These are phyloP conservation scores for Penicillium sp. DNA, from an alignment of 2,329 filamentous ascomycete genomes.

Conservation along the genomic window DNA sequence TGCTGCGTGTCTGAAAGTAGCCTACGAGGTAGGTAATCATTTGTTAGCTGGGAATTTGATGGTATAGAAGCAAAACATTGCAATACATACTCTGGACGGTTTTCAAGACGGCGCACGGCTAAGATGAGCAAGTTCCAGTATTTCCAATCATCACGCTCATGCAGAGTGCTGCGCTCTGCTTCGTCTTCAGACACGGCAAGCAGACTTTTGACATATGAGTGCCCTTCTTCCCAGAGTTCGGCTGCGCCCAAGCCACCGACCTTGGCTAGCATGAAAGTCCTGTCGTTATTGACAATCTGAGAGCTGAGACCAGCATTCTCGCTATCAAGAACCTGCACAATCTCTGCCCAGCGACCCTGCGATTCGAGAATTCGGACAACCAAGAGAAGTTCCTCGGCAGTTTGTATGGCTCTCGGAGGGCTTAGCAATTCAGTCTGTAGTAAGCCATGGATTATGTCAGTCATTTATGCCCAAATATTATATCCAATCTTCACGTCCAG, in stretches of 20 bases:
- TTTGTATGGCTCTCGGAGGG: slow-evolving; percentile 46
- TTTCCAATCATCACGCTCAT: slow-evolving; percentile 46
- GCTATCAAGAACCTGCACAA: slow-evolving; percentile 44
- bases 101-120: slow-evolving; percentile 31
- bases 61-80: neutral
- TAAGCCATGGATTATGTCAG: slow-evolving; percentile 4
- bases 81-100: slow-evolving; percentile 34
- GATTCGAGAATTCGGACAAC: slow-evolving; percentile 45
- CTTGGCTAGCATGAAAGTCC: slow-evolving; percentile 41
- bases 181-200: slow-evolving; percentile 37
- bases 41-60: neutral
- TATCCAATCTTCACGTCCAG: neutral
- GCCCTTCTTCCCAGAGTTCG: slow-evolving; percentile 40
- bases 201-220: slow-evolving; percentile 37
- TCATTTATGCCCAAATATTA: neutral
- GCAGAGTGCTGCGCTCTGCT: slow-evolving; percentile 27
- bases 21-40: slow-evolving; percentile 21
- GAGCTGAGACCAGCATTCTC: slow-evolving; percentile 44
- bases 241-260: slow-evolving; percentile 38
- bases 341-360: slow-evolving; percentile 41
- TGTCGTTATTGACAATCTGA: slow-evolving; percentile 44
- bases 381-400: slow-evolving; percentile 46
- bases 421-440: slow-evolving; percentile 42
- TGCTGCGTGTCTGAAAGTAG: slow-evolving; percentile 29
- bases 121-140: slow-evolving; percentile 46